Evolutionary conservation across 1,139 yeast species (phyloP).

Genomic region (Pneumocystis jirovecii): DNA sequence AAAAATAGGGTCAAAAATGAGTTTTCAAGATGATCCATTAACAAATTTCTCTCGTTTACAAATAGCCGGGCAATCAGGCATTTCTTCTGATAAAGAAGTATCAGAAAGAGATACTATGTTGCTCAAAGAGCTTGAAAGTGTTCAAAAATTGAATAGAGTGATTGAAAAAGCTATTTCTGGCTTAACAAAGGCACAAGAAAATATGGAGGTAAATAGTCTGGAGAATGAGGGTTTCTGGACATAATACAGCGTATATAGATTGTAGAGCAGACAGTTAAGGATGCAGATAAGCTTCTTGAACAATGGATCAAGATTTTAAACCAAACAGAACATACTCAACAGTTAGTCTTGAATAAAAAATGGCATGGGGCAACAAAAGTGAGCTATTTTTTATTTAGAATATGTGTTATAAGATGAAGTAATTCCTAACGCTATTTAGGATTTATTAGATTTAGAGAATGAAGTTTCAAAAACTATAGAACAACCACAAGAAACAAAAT

Average conservation of each 20-base stretch:
- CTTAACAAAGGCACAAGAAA: neutral
- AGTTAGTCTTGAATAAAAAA: constrained; percentile 18
- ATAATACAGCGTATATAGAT: constrained; percentile 6
- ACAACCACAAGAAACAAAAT: neutral
- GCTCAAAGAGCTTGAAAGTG: neutral
- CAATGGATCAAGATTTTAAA: constrained; percentile 24
- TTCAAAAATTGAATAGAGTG: neutral
- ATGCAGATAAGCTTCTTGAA: constrained; percentile 23
- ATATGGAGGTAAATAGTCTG: neutral
- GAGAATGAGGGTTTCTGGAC: neutral
- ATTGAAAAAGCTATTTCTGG: neutral
- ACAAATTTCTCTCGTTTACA: neutral
- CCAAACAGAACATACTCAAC: constrained; percentile 25
- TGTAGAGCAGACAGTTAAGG: constrained; percentile 19
- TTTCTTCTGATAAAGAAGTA: neutral
- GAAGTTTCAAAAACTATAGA: neutral
- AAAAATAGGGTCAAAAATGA: neutral
- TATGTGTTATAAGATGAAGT: neutral
- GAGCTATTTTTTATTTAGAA: neutral
- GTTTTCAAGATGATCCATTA: neutral
- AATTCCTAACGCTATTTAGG: neutral
- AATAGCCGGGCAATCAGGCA: neutral
- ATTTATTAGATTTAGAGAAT: neutral
- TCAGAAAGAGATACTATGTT: neutral
- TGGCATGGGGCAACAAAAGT: constrained; percentile 21